phyloP scores from a whole-genome alignment of 1,284 basidiomycete species.

The Cerioporus squamosus region DNA sequence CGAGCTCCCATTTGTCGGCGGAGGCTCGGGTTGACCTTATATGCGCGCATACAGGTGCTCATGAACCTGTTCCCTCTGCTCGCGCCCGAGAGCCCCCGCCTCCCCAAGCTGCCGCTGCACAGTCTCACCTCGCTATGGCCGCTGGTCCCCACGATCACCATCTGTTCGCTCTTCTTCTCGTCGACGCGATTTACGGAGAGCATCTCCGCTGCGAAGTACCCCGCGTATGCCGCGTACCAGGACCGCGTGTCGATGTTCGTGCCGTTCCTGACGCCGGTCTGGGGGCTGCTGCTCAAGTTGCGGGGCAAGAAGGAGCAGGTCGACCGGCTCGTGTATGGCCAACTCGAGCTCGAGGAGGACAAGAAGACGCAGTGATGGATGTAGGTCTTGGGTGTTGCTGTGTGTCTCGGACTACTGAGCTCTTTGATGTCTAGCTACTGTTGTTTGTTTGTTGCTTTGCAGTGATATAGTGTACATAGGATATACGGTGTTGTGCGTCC shows the following conservation, averaged over 20 bases:
- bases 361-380: conserved; percentile 28
- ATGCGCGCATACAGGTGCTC: conserved; percentile 50
- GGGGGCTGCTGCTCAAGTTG: conserved; percentile 41
- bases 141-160: conserved; percentile 57
- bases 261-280: conserved; percentile 55
- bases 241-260: conserved; percentile 84
- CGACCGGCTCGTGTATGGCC: conserved; percentile 49
- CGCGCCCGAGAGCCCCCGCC: conserved; percentile 45
- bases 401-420: too few relatives aligned
- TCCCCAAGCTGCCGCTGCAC: conserved; percentile 33
- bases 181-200: conserved; percentile 83
- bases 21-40: too few relatives aligned
- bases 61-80: conserved; percentile 71
- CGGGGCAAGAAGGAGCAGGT: conserved; percentile 40
- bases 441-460: too few relatives aligned
- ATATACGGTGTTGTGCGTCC: too few relatives aligned
- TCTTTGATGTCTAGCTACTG: too few relatives aligned
- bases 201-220: conserved; percentile 81
- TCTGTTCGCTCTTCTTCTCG: conserved; percentile 71
- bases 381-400: not conserved
- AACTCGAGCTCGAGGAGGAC: conserved; percentile 21
- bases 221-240: conserved; percentile 77
- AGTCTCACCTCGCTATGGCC: conserved; percentile 43
- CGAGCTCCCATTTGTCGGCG: not conserved
- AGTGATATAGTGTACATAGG: too few relatives aligned